These are phyloP conservation scores for Atkinsonella texensis DNA, from an alignment of 2,329 filamentous ascomycete species.

Conservation along the genomic window DNA sequence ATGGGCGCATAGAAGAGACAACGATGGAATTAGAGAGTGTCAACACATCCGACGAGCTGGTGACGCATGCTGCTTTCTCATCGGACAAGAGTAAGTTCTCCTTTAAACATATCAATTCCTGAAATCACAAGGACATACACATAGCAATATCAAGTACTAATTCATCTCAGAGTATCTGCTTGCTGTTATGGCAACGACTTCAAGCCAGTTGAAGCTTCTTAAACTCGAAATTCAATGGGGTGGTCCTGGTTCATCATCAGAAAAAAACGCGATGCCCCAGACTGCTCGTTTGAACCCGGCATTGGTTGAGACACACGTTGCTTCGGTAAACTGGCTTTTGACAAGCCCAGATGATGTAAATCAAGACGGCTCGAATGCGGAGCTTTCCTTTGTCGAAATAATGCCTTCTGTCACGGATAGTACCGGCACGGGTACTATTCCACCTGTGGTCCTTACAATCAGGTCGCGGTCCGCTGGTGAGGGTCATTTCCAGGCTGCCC, in stretches of 20 bases:
- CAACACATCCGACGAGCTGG: slow-evolving; percentile 58
- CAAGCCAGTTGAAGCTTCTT: slow-evolving; percentile 62
- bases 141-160: slow-evolving; percentile 13
- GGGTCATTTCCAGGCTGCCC: slow-evolving; percentile 48
- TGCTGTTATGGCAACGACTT: slow-evolving; percentile 55
- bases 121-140: too few species aligned
- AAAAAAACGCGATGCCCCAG: slow-evolving; percentile 38
- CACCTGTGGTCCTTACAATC: slow-evolving; percentile 58
- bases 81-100: slow-evolving; percentile 54
- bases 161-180: slow-evolving; percentile 37
- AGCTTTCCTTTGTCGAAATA: slow-evolving; percentile 64
- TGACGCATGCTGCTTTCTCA: slow-evolving; percentile 67
- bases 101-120: too few species aligned
- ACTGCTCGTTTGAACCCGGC: slow-evolving; percentile 37
- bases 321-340: slow-evolving; percentile 45
- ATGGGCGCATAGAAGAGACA: slow-evolving; percentile 58
- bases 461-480: slow-evolving; percentile 49
- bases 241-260: slow-evolving; percentile 34
- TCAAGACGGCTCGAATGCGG: slow-evolving; percentile 40
- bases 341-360: slow-evolving; percentile 29
- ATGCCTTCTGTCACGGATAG: slow-evolving; percentile 54
- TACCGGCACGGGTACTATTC: slow-evolving; percentile 39
- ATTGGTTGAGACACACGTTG: slow-evolving; percentile 43
- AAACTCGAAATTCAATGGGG: slow-evolving; percentile 68
- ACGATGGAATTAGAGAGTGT: slow-evolving; percentile 64